Percentiles rank a stretch among this genome's conserved stretches.
Conservation (phyloP, 164 flowering plant species). For the Litsea cubeba region DNA sequence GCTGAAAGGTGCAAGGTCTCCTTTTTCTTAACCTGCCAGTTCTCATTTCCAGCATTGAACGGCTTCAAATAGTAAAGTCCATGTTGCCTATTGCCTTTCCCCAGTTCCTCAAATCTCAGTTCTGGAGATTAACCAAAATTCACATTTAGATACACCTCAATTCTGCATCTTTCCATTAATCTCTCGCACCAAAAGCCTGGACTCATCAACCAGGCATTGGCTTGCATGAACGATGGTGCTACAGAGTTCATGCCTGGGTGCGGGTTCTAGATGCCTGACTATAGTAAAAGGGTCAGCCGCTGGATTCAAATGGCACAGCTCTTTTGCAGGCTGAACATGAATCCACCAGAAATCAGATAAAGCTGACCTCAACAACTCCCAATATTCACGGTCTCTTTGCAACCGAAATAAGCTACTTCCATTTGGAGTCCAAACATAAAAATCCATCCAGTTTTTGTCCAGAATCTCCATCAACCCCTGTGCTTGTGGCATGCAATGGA, state of each 20-base stretch:
- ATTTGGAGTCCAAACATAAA: conserved; percentile 61
- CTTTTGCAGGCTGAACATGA: conserved; percentile 58
- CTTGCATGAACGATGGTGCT: conserved; percentile 34
- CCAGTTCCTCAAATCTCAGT: neutral
- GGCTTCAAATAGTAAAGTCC: neutral
- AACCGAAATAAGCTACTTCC: conserved; percentile 65
- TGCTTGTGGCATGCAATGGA: conserved; percentile 60
- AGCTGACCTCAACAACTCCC: conserved; percentile 42
- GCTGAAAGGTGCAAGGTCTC: neutral
- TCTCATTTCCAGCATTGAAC: neutral
- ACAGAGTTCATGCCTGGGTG: conserved; percentile 36
- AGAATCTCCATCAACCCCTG: conserved; percentile 72
- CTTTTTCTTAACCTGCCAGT: neutral
- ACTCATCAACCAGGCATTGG: conserved; percentile 38
- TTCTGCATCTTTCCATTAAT: conserved; percentile 35
- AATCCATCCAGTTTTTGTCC: conserved; percentile 71
- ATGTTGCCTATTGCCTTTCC: neutral
- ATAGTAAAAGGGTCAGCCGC: neutral
- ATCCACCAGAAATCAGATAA: conserved; percentile 72
- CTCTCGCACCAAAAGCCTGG: conserved; percentile 42
- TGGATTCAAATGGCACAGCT: conserved; percentile 35
- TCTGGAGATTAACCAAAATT: neutral
- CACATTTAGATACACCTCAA: neutral
- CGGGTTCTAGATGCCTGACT: conserved; percentile 24
- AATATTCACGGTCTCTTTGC: conserved; percentile 42